phyloP scores from a whole-genome alignment of 2,329 filamentous ascomycete species.

The Nothophoma quercina region DNA sequence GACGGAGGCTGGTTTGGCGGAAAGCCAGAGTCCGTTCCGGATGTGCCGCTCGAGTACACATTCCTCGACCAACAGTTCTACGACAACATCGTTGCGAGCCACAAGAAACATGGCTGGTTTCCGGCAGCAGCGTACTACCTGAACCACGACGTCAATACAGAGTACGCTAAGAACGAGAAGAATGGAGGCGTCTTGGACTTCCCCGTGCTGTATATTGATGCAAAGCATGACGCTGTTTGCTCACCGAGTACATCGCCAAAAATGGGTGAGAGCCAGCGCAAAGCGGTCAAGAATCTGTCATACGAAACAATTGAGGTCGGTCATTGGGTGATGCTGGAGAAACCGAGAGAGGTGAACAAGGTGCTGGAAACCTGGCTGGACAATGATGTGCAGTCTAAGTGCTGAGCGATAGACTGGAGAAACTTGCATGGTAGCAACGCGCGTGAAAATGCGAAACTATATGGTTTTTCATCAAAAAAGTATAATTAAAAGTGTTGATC shows the following conservation, averaged over 20 bases:
- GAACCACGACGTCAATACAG: slow-evolving; percentile 53
- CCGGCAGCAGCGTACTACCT: slow-evolving; percentile 53
- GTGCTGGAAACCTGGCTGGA: slow-evolving; percentile 36
- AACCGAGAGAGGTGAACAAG: slow-evolving; percentile 33
- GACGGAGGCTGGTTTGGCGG: slow-evolving; percentile 47
- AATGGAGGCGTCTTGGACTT: slow-evolving; percentile 45
- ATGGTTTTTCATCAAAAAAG: too few relatives aligned
- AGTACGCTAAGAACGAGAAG: slow-evolving; percentile 51
- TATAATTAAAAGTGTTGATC: too few relatives aligned
- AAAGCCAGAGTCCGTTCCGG: slow-evolving; percentile 31
- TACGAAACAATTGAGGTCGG: slow-evolving; percentile 54
- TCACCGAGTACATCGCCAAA: slow-evolving; percentile 43
- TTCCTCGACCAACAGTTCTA: slow-evolving; percentile 41
- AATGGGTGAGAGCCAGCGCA: slow-evolving; percentile 46
- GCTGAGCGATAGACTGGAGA: too few relatives aligned
- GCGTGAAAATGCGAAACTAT: too few relatives aligned
- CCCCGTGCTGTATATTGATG: slow-evolving; percentile 51
- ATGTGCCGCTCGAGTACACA: slow-evolving; percentile 40
- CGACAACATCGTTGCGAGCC: slow-evolving; percentile 41
- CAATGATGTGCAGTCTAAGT: slow-evolving; percentile 13
- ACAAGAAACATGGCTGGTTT: slow-evolving; percentile 53
- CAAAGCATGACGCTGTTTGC: slow-evolving; percentile 47
- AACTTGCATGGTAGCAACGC: too few relatives aligned
- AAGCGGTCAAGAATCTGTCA: slow-evolving; percentile 50
- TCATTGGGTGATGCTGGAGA: slow-evolving; percentile 42